These are phyloP conservation scores for Colletotrichum sp. DNA, from an alignment of 2,329 filamentous ascomycete genomes.

Conservation along the genomic window DNA sequence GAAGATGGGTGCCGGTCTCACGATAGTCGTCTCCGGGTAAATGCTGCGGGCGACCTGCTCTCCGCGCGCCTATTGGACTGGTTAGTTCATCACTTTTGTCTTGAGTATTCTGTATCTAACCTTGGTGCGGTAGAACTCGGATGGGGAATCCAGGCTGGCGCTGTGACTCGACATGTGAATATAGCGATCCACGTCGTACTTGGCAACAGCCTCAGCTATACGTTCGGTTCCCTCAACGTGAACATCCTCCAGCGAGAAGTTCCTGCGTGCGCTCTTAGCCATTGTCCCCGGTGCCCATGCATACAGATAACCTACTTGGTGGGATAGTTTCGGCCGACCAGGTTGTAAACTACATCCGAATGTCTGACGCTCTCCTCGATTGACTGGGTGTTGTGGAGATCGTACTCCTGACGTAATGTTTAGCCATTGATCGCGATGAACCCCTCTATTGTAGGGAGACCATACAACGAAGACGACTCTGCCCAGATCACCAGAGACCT, in stretches of 20 bases:
- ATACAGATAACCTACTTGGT: slow-evolving; percentile 73
- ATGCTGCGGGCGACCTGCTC: slow-evolving; percentile 86
- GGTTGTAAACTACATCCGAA: slow-evolving; percentile 96
- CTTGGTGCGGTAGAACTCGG: slow-evolving; percentile 93
- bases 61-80: slow-evolving; percentile 64
- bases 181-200: slow-evolving; percentile 97
- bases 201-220: slow-evolving; percentile 92
- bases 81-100: not conserved
- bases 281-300: not conserved
- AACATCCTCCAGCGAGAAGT: slow-evolving; percentile 91
- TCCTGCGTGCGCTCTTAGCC: slow-evolving; percentile 61
- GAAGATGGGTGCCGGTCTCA: slow-evolving; percentile 91
- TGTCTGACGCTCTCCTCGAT: slow-evolving; percentile 97
- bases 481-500: slow-evolving; percentile 93
- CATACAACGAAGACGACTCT: slow-evolving; percentile 82
- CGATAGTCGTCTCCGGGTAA: slow-evolving; percentile 96
- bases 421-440: not conserved
- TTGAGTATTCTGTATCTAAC: slow-evolving; percentile 39
- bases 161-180: slow-evolving; percentile 98
- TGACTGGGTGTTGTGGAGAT: slow-evolving; percentile 90
- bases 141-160: slow-evolving; percentile 77
- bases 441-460: not conserved
- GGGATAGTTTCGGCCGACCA: slow-evolving; percentile 91
- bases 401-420: slow-evolving; percentile 73
- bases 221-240: slow-evolving; percentile 92